These are phyloP conservation scores for Ramularia collo-cygni DNA, from an alignment of 2,329 filamentous ascomycete genomes.

Conservation along the genomic window DNA sequence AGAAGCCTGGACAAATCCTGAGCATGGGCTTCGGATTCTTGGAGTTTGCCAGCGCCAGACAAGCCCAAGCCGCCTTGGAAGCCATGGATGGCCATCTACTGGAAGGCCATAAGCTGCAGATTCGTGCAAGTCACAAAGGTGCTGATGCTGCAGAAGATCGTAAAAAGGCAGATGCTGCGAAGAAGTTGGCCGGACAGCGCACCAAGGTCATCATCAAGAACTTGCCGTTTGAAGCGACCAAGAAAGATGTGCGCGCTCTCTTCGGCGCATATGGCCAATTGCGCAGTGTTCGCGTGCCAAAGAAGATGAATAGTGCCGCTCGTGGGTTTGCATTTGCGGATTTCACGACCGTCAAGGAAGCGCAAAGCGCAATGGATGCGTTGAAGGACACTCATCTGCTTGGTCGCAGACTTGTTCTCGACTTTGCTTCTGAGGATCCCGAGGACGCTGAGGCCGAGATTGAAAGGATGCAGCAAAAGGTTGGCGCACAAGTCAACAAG, in stretches of 20 bases:
- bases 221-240: conserved; percentile 87
- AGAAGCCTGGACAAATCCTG: conserved; percentile 76
- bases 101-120: conserved; percentile 77
- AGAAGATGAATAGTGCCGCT: conserved; percentile 84
- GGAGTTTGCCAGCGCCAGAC: conserved; percentile 71
- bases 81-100: conserved; percentile 85
- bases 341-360: conserved; percentile 86
- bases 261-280: conserved; percentile 89
- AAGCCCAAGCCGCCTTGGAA: conserved; percentile 71
- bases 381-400: conserved; percentile 89
- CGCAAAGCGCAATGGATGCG: conserved; percentile 82
- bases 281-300: conserved; percentile 84
- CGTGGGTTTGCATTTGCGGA: conserved; percentile 96
- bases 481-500: conserved; percentile 82
- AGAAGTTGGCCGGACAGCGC: conserved; percentile 66
- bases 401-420: conserved; percentile 79
- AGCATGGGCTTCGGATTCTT: conserved; percentile 98
- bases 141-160: conserved; percentile 82
- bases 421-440: conserved; percentile 83
- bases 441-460: conserved; percentile 94
- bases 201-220: conserved; percentile 99
- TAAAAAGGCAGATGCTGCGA: conserved; percentile 72
- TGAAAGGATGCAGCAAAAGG: conserved; percentile 93
- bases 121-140: conserved; percentile 81
- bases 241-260: conserved; percentile 81